Conservation (phyloP, 768 basidiomycete species). For the Termitomyces sp. region DNA sequence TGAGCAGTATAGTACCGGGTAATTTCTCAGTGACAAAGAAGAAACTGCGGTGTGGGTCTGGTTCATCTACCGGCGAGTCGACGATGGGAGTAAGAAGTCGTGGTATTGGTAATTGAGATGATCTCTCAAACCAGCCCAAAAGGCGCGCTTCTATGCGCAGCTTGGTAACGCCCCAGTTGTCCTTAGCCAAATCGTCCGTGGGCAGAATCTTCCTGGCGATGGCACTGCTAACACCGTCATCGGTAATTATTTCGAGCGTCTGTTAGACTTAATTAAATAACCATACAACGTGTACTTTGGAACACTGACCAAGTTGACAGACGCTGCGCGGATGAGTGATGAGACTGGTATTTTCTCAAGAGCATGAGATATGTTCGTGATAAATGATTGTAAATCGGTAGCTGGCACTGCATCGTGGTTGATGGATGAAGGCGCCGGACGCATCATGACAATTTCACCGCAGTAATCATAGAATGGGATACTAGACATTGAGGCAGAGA, state of each 20-base stretch:
- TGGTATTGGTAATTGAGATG: background rate
- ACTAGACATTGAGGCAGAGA: background rate
- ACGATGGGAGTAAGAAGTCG: background rate
- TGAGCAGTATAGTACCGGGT: background rate
- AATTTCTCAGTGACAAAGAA: slow-evolving; percentile 6
- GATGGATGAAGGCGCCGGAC: background rate
- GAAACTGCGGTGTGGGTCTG: background rate
- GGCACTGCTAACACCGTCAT: background rate
- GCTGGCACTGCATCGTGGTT: background rate
- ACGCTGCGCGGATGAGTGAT: background rate
- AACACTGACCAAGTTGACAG: slow-evolving; percentile 4
- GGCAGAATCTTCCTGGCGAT: background rate
- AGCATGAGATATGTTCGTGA: background rate
- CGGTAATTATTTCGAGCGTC: background rate
- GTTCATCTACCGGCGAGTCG: background rate
- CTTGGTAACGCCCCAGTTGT: background rate
- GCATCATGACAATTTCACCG: background rate
- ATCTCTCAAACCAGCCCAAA: background rate
- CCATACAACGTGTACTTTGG: background rate
- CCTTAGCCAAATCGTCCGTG: background rate
- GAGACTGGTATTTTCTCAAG: background rate
- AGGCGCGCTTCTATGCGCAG: background rate
- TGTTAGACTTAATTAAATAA: background rate
- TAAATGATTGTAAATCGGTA: background rate
- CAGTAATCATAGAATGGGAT: slow-evolving; percentile 1